These are phyloP conservation scores for Typha latifolia DNA, from an alignment of 176 grass and related monocot genomes.

Conservation along the genomic window DNA sequence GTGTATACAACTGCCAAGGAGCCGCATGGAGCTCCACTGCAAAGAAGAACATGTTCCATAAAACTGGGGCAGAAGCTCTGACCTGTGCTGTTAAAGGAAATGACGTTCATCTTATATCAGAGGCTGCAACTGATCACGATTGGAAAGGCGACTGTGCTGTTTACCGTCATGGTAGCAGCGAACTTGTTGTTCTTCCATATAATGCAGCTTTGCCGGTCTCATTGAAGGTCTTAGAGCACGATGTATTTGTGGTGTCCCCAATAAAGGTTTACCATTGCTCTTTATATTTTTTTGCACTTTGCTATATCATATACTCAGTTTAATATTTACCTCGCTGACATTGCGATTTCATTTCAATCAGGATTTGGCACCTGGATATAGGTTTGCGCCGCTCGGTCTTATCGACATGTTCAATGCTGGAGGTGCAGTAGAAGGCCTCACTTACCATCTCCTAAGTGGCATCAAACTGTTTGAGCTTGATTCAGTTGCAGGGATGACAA, in stretches of 20 bases:
- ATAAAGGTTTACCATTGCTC: conserved; percentile 52
- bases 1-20: conserved; percentile 97
- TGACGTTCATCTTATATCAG: conserved; percentile 69
- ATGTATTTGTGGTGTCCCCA: conserved; percentile 63
- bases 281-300: background rate
- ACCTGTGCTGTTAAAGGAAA: conserved; percentile 42
- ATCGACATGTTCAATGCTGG: conserved; percentile 90
- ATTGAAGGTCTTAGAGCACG: conserved; percentile 77
- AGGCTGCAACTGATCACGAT: conserved; percentile 42
- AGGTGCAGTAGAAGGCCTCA: conserved; percentile 58
- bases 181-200: conserved; percentile 43
- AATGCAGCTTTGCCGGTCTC: conserved; percentile 45
- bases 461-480: conserved; percentile 4
- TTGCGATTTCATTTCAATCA: conserved; percentile 11
- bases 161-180: conserved; percentile 35
- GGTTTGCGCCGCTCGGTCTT: conserved; percentile 63
- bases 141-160: conserved; percentile 71
- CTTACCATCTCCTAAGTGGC: conserved; percentile 40
- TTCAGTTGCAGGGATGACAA: conserved; percentile 9
- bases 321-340: background rate
- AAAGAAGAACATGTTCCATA: conserved; percentile 85
- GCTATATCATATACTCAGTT: background rate
- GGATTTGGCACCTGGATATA: conserved; percentile 50
- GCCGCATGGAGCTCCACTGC: conserved; percentile 79
- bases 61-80: conserved; percentile 39